These are phyloP conservation scores for Pseudoscleropodium purum DNA, from an alignment of 225 moss, liverwort and hornwort species.

Conservation along the genomic window DNA sequence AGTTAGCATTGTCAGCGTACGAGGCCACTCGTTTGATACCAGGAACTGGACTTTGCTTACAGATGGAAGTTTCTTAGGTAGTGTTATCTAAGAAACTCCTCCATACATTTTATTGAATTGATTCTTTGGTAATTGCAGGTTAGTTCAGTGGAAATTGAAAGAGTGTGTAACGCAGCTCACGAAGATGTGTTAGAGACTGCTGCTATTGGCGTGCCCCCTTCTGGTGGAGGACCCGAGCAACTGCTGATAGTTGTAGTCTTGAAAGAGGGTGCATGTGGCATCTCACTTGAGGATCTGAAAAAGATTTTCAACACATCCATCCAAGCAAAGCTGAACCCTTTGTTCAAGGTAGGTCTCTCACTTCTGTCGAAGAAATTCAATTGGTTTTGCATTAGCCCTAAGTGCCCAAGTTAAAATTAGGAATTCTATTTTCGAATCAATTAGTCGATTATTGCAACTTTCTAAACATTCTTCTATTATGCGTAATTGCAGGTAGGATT, in stretches of 20 bases:
- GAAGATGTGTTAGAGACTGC: conserved; percentile 50
- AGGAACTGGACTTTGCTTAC: neutral
- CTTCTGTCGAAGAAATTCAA: neutral
- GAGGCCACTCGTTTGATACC: neutral
- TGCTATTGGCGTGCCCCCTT: conserved; percentile 44
- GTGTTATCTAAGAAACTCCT: neutral
- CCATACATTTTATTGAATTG: neutral
- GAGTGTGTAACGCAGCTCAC: conserved; percentile 50
- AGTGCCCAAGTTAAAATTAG: neutral
- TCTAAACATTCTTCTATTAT: neutral
- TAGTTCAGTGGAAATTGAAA: conserved; percentile 64
- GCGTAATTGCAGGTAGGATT: neutral
- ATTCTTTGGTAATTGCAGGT: conserved; percentile 15
- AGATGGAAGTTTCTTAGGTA: neutral
- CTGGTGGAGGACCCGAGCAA: conserved; percentile 56
- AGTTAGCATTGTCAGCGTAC: neutral
- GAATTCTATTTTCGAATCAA: neutral
- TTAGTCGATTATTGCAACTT: neutral
- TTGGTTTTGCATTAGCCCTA: neutral
- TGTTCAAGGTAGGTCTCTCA: conserved; percentile 37
- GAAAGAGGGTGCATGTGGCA: neutral
- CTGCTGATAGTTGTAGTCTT: conserved; percentile 40
- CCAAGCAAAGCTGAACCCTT: conserved; percentile 49
- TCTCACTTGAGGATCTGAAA: conserved; percentile 28
- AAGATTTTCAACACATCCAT: conserved; percentile 30